Evolutionary conservation across 1,139 yeast species (phyloP).

Genomic region (Kodamaea ohmeri): DNA sequence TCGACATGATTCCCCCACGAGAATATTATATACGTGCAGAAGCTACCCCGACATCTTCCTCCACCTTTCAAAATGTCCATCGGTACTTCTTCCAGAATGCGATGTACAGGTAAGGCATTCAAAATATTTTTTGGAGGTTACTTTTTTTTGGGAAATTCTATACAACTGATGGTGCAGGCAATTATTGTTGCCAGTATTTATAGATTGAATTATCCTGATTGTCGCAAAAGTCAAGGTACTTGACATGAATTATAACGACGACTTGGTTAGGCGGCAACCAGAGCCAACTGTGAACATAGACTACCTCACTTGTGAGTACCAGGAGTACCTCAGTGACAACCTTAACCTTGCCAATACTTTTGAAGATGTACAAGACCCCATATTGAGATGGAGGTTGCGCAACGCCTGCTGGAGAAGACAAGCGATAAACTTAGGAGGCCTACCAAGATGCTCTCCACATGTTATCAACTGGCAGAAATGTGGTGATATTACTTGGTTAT

Average conservation of each 20-base stretch:
- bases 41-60: neutral
- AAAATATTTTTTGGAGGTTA: neutral
- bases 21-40: too few species aligned
- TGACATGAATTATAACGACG: constrained; percentile 1
- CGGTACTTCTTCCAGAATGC: neutral
- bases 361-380: constrained; percentile 8
- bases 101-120: constrained; percentile 2
- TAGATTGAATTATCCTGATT: neutral
- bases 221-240: neutral
- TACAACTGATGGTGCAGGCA: neutral
- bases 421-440: constrained; percentile 30
- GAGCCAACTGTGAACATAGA: constrained; percentile 28
- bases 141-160: neutral
- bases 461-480: constrained; percentile 44
- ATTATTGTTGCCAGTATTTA: constrained; percentile 3
- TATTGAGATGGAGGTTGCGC: constrained; percentile 26
- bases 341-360: constrained; percentile 14
- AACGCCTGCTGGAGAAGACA: constrained; percentile 46
- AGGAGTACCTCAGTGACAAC: constrained; percentile 16
- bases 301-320: constrained; percentile 21
- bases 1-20: too few species aligned
- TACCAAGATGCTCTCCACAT: constrained; percentile 34
- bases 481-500: constrained; percentile 47
- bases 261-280: neutral
- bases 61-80: neutral